Base-by-base conservation (phyloP, 2,329 filamentous ascomycete species). In the Fusarium sp. region DNA sequence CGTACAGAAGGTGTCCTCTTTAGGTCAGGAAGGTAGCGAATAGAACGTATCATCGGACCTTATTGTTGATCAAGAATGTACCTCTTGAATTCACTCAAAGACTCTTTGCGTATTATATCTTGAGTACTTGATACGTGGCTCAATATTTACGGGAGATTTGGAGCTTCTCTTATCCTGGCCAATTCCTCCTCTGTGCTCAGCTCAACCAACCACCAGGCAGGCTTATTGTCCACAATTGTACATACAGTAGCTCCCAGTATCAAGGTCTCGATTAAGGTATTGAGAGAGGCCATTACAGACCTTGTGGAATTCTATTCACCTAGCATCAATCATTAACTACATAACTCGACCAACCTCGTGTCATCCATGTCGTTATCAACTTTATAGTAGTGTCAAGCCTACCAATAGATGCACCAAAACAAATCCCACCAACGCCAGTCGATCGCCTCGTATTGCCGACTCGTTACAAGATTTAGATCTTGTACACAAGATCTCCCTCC, bases 401-500 rank as follows among this genome's bases (percentile, higher is more conserved):
- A 35, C 33, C 44, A 44, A 60, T 56, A 58, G 41, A 55, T 42
- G 41, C 39, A 59, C 39, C 44, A 29, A 44, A 63, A 44, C 54
- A 48, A 37, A 31, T 46, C 42, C 45, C 60, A 46, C 49, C 44
- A 57, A 72, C 71, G 60, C 65, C 66, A 39, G 27, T 57, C 44
- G 42, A 64, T 60, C 62, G 27, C 31, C 38, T 42, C 31, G 38
- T 60, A 46, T 29, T 56, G 33, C 21, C 51, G 25, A 44, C 51
- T 41, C 31, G 33, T 31, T n/a, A 35, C 29, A n/a, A 25, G 38
- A 42, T 18, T 82, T 82, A 93, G 62, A 94, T 89, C 82, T 92
- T 91, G 81, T 93, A 93, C 48, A 93, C 90, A 68, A 91, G 84
- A 55, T 92, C 88, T 45, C 91, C 91, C 76, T 87, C 86, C 16